A percentile compares a stretch with the other conserved stretches of the same genome.
phyloP scores from a whole-genome alignment of 176 grass and related monocot species.

The Zea luxurians region DNA sequence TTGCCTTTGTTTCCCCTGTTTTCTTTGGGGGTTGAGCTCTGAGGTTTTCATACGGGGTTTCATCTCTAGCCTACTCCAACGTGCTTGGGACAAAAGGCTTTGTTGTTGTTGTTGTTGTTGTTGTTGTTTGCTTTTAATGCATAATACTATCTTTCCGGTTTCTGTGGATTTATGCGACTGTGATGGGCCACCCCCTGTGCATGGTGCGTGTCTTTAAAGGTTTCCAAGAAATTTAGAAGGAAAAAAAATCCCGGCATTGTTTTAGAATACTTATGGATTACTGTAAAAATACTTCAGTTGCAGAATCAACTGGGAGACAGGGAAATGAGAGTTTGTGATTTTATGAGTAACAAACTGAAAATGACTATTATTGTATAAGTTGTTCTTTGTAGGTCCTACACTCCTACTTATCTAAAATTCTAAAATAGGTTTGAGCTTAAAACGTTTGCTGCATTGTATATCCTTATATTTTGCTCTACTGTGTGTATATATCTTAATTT shows the following conservation, averaged over 20 bases:
- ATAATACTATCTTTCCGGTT: not conserved
- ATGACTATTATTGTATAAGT: not conserved
- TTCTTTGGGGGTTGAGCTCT: no score
- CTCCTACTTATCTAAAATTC: not conserved
- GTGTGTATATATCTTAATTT: not conserved
- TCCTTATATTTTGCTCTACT: not conserved
- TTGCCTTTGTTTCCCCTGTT: no score
- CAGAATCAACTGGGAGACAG: not conserved
- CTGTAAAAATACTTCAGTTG: not conserved
- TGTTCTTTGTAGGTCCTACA: not conserved
- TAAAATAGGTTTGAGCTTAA: conserved; percentile 2
- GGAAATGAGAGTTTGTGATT: not conserved
- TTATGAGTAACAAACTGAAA: conserved; percentile 3
- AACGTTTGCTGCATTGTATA: not conserved
- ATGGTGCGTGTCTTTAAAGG: not conserved
- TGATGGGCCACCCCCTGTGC: not conserved
- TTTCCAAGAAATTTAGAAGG: not conserved
- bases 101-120: no score
- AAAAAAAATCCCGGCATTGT: not conserved
- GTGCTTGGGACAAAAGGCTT: no score
- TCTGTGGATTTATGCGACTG: conserved; percentile 14
- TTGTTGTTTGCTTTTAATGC: not conserved
- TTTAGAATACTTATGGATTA: not conserved
- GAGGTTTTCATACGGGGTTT: no score
- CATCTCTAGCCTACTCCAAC: no score